Conservation (phyloP, 768 basidiomycete species). For the Lentinus tigrinus region DNA sequence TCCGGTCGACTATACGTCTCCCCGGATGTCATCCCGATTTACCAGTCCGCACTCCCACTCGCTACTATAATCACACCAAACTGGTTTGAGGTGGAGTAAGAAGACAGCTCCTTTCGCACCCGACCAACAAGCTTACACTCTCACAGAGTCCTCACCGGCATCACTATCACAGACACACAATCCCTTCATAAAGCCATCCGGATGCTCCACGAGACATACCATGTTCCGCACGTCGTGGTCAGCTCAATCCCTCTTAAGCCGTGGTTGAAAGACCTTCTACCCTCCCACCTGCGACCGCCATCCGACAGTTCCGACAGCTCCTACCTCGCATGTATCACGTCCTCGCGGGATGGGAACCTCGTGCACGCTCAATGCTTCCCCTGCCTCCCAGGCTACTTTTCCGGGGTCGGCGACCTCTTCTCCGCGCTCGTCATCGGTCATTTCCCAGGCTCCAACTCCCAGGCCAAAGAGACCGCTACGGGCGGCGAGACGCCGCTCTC, state of each 20-base stretch:
- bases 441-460: slow-evolving; percentile 40
- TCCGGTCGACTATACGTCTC: slow-evolving; percentile 87
- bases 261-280: slow-evolving; percentile 60
- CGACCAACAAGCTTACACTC: neutral
- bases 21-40: slow-evolving; percentile 81
- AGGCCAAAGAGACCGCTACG: slow-evolving; percentile 3
- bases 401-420: slow-evolving; percentile 96
- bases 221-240: slow-evolving; percentile 85
- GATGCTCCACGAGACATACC: slow-evolving; percentile 73
- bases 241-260: slow-evolving; percentile 76
- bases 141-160: slow-evolving; percentile 71
- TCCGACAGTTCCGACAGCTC: slow-evolving; percentile 30
- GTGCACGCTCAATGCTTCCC: slow-evolving; percentile 76
- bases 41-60: slow-evolving; percentile 74
- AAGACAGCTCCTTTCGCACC: neutral
- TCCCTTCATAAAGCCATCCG: slow-evolving; percentile 69
- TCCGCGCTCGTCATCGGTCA: slow-evolving; percentile 88
- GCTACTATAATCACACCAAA: slow-evolving; percentile 96
- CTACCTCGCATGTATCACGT: slow-evolving; percentile 79
- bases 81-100: slow-evolving; percentile 96
- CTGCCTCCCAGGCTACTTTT: slow-evolving; percentile 86
- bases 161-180: slow-evolving; percentile 59
- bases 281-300: slow-evolving; percentile 40
- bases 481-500: slow-evolving; percentile 45
- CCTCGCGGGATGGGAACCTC: slow-evolving; percentile 30